Percentiles rank a stretch among this genome's conserved stretches.
Conservation (phyloP, 306 rosid genomes). For the Prunus mongolica region DNA sequence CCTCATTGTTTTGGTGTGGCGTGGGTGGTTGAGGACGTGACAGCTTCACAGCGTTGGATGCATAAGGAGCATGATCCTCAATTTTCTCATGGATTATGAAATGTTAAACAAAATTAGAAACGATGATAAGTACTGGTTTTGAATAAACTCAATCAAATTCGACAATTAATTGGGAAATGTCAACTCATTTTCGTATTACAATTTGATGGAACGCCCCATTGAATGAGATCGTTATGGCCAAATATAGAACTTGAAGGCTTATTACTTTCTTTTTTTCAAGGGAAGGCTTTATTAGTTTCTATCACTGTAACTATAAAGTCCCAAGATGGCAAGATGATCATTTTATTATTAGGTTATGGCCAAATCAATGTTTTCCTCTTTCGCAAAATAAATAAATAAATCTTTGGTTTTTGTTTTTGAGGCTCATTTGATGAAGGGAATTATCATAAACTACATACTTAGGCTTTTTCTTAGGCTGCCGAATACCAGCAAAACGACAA, state of each 20-base stretch:
- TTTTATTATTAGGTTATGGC: too few relatives aligned
- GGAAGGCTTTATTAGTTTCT: too few relatives aligned
- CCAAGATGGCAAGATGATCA: too few relatives aligned
- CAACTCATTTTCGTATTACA: not conserved
- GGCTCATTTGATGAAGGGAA: too few relatives aligned
- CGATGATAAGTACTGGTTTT: not conserved
- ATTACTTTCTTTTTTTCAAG: not conserved
- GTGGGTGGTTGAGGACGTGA: not conserved
- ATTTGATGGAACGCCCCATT: not conserved
- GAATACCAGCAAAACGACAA: too few relatives aligned
- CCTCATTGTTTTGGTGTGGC: not conserved
- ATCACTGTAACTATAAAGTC: too few relatives aligned
- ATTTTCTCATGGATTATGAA: not conserved
- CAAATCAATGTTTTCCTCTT: too few relatives aligned
- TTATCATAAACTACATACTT: too few relatives aligned
- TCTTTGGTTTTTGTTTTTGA: too few relatives aligned
- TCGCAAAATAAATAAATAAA: too few relatives aligned
- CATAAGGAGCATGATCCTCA: not conserved
- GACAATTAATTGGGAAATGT: not conserved
- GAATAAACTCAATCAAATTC: not conserved
- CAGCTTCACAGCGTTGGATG: too few relatives aligned
- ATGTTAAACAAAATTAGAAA: not conserved
- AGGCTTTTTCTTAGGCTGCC: too few relatives aligned
- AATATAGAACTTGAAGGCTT: not conserved
- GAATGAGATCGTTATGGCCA: not conserved